Conservation (phyloP, 768 basidiomycete species). For the Naematelia encephala region DNA sequence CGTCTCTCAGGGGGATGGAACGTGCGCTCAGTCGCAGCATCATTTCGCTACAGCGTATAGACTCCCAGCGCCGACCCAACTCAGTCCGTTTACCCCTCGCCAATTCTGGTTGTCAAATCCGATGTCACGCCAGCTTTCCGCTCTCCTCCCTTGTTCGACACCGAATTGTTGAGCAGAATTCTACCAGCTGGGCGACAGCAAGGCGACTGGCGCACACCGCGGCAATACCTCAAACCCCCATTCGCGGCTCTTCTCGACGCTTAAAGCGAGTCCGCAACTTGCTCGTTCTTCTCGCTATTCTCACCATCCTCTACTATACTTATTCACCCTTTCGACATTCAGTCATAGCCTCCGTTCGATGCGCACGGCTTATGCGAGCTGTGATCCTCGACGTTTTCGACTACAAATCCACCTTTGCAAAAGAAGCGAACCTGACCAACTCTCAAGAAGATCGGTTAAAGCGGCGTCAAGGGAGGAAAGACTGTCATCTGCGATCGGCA, state of each 20-base stretch:
- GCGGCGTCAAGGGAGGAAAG: slow-evolving; percentile 66
- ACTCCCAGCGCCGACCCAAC: neutral
- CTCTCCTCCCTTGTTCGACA: too few relatives aligned
- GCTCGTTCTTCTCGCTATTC: slow-evolving; percentile 34
- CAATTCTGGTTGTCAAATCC: neutral
- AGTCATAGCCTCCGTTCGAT: slow-evolving; percentile 69
- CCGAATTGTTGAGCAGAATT: too few relatives aligned
- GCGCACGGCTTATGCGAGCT: slow-evolving; percentile 71
- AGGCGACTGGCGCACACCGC: slow-evolving; percentile 1
- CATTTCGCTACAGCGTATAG: neutral
- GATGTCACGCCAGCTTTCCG: neutral
- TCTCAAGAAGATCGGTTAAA: slow-evolving; percentile 55
- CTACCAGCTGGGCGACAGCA: too few relatives aligned
- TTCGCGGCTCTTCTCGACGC: neutral
- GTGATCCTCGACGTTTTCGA: slow-evolving; percentile 47
- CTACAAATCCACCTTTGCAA: slow-evolving; percentile 47
- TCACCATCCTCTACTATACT: slow-evolving; percentile 59
- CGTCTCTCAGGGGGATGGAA: neutral
- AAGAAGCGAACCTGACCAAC: slow-evolving; percentile 52
- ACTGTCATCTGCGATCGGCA: slow-evolving; percentile 82
- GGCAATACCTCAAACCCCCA: neutral
- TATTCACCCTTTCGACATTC: slow-evolving; percentile 72
- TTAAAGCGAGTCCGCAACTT: slow-evolving; percentile 29
- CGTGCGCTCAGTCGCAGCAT: neutral
- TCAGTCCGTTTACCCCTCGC: neutral